These are phyloP conservation scores for Endocarpon pusillum DNA, from an alignment of 495 filamentous ascomycete genomes.

Conservation along the genomic window DNA sequence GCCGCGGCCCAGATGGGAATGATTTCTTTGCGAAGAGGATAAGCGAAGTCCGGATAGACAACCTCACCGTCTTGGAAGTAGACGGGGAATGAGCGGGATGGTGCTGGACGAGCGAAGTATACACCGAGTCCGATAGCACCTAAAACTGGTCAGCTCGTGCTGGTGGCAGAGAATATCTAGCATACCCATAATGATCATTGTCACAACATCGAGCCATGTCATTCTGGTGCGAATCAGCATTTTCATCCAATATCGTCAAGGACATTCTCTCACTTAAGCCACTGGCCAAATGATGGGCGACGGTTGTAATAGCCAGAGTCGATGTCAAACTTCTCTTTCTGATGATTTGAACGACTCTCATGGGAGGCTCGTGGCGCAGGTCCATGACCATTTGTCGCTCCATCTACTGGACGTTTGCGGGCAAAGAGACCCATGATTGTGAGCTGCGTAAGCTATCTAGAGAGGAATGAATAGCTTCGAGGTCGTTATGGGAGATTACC, in stretches of 20 bases:
- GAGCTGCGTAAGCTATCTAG: no score
- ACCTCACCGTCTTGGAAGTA: conserved; percentile 36
- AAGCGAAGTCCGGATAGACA: conserved; percentile 31
- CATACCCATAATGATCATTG: conserved; percentile 38
- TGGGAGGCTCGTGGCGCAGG: background rate
- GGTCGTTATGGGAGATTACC: no score
- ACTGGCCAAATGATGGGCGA: conserved; percentile 33
- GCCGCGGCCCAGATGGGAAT: conserved; percentile 29
- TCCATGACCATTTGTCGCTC: background rate
- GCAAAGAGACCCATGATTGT: conserved; percentile 1
- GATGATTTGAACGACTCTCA: no score
- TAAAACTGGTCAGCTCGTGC: no score
- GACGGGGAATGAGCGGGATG: conserved; percentile 38
- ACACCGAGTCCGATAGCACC: conserved; percentile 34
- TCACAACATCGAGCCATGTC: conserved; percentile 40
- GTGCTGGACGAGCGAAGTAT: conserved; percentile 29
- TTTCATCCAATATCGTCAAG: no score
- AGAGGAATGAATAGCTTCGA: no score
- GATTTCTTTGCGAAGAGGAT: conserved; percentile 28
- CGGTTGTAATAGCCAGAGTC: conserved; percentile 15
- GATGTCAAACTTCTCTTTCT: background rate
- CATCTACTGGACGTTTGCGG: background rate
- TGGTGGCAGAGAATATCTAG: no score
- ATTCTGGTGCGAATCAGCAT: no score
- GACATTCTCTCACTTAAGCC: no score